Evolutionary conservation across 106 monocot genomes (phyloP), one percentile per base, ranked within the genome.

Genomic region (Agapanthus africanus): DNA sequence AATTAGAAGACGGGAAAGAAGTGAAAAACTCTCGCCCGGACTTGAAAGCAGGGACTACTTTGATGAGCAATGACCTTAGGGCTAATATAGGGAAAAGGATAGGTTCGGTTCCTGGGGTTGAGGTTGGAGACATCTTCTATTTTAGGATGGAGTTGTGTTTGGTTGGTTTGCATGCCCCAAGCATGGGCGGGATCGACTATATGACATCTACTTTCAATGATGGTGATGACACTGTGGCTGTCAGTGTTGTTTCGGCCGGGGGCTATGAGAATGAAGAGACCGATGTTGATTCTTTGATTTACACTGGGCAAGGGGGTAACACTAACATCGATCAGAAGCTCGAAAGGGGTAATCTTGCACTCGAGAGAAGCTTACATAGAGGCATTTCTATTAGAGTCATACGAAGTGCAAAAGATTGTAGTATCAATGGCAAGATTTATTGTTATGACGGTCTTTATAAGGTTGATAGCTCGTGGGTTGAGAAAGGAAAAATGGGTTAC

Each of bases 401-500:
- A 19, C 70, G 93, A 11, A 86, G 82, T 61, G 71, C 69, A 25
- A 87, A 79, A 57, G 84, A 89, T 71, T 42, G 33, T 6, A 65
- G 19, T 56, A 25, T 23, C 10, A 68, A 54, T 67, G 80, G 84
- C 14, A 90, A 78, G 69, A 82, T 90, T 56, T 94, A 94, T 49
- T 57, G 87, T 39, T 94, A 94, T 70, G 93, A 94, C 62, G 93
- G 93, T 23, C 70, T 94, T 7, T 94, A 94, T 71, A 81, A 78
- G 65, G 70, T 94, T 51, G 37, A 78, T 4, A 70, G 74, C 18
- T 84, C 80, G 10, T 94, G 90, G 90, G 40, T 76, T 18, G 90
- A 90, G 50, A 90, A 72, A 46, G 78, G 76, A 2, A 94, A 90
- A 63, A 33, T 66, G 18, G 93, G 93, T 3, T 82, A 76, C 40